Percentiles rank a stretch among this genome's conserved stretches.
Evolutionary conservation across 495 filamentous ascomycete genomes (phyloP).

Genomic region (Bombardia bombarda): DNA sequence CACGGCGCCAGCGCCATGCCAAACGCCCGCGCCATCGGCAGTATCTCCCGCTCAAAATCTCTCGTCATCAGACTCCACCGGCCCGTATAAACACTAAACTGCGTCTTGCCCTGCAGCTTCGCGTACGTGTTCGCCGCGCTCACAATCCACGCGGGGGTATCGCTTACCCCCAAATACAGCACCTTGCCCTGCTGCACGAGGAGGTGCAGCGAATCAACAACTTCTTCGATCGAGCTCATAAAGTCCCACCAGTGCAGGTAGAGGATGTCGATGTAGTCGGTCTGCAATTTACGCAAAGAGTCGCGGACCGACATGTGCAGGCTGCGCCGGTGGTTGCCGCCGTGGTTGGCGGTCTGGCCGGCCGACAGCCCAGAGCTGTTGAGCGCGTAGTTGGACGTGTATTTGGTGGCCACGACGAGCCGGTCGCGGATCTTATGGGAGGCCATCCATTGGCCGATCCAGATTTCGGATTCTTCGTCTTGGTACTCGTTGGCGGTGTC

Average conservation of each 20-base stretch:
- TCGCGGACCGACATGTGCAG: constrained; percentile 36
- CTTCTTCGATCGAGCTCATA: constrained; percentile 49
- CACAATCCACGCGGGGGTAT: constrained; percentile 59
- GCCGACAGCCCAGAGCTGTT: constrained; percentile 43
- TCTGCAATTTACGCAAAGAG: constrained; percentile 54
- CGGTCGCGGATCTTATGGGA: constrained; percentile 44
- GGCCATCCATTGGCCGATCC: constrained; percentile 55
- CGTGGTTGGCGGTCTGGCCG: constrained; percentile 21
- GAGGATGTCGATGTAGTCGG: constrained; percentile 56
- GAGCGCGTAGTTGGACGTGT: constrained; percentile 34
- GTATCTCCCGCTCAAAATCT: constrained; percentile 52
- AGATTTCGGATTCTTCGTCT: constrained; percentile 50
- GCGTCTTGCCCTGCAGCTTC: constrained; percentile 49
- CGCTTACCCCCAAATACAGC: constrained; percentile 55
- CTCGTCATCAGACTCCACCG: constrained; percentile 49
- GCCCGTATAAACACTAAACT: constrained; percentile 62
- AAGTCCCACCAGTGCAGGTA: constrained; percentile 60
- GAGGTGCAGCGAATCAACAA: constrained; percentile 53
- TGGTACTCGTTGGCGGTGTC: constrained; percentile 65
- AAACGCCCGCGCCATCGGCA: constrained; percentile 49
- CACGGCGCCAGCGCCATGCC: constrained; percentile 56
- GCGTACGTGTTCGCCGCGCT: constrained; percentile 50
- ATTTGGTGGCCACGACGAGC: constrained; percentile 56
- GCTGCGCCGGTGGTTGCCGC: constrained; percentile 3
- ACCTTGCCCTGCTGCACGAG: constrained; percentile 52